Percentiles rank a stretch among this genome's conserved stretches.
Evolutionary conservation across 495 filamentous ascomycete species (phyloP).

Genomic region (Talaromyces stipitatus): DNA sequence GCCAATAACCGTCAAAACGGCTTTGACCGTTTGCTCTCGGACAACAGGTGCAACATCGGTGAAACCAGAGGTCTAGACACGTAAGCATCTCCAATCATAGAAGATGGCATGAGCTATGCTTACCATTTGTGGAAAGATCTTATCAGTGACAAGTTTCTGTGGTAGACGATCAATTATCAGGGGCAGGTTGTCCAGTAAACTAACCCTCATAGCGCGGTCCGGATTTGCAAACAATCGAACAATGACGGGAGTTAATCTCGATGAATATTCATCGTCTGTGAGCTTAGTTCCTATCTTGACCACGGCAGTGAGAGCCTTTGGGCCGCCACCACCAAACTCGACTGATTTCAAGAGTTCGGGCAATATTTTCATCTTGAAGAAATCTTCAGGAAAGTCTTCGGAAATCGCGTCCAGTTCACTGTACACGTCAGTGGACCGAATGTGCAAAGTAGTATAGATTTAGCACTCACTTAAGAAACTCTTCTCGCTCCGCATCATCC

Average conservation of each 20-base stretch:
- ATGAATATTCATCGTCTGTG: constrained; percentile 81
- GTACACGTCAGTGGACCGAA: constrained; percentile 1
- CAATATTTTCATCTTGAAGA: constrained; percentile 93
- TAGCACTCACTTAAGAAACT: constrained; percentile 65
- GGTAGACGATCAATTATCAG: constrained; percentile 86
- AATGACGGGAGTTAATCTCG: constrained; percentile 75
- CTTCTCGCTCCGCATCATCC: constrained; percentile 71
- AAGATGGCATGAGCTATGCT: constrained; percentile 9
- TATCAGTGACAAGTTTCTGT: constrained; percentile 88
- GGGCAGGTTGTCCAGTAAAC: constrained; percentile 80
- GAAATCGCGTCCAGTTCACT: constrained; percentile 81
- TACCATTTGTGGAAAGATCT: constrained; percentile 92
- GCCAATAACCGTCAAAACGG: constrained; percentile 71
- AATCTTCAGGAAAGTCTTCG: constrained; percentile 94
- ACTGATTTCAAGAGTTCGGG: constrained; percentile 95
- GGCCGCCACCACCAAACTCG: constrained; percentile 92
- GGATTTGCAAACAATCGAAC: constrained; percentile 84
- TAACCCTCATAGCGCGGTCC: constrained; percentile 87
- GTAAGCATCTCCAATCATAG: constrained; percentile 6
- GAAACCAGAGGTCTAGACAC: constrained; percentile 71
- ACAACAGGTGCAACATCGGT: constrained; percentile 86
- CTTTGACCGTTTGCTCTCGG: constrained; percentile 91
- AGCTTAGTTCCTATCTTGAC: constrained; percentile 86
- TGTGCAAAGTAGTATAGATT: not conserved
- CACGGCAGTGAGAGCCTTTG: constrained; percentile 80